These are phyloP conservation scores for Magnaporthiopsis rhizophila DNA, from an alignment of 2,329 filamentous ascomycete genomes.

Conservation along the genomic window DNA sequence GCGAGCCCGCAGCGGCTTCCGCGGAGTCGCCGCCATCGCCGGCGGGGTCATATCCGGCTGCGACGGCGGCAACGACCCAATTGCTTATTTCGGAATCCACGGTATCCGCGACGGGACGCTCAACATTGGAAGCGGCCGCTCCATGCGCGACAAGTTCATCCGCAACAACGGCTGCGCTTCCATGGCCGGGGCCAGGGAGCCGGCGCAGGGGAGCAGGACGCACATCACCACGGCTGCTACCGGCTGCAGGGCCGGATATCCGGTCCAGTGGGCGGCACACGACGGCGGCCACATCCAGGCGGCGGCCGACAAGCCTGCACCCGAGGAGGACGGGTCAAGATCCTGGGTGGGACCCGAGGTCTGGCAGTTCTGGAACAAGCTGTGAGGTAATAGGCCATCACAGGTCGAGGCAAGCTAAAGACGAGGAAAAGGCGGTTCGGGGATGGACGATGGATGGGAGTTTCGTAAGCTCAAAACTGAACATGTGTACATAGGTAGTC, in stretches of 20 bases:
- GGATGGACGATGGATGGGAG: too few relatives aligned
- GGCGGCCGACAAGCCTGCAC: background rate
- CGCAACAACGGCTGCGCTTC: conserved; percentile 26
- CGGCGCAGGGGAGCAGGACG: conserved; percentile 10
- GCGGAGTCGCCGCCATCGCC: conserved; percentile 22
- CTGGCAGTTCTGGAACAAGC: background rate
- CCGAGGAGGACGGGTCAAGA: background rate
- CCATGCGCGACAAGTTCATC: conserved; percentile 28
- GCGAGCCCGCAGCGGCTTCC: conserved; percentile 24
- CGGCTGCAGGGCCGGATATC: conserved; percentile 23
- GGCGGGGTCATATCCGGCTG: conserved; percentile 6
- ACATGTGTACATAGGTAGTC: too few relatives aligned
- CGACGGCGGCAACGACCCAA: conserved; percentile 1
- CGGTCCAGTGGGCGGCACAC: conserved; percentile 24
- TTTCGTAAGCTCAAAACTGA: too few relatives aligned
- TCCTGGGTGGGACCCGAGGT: background rate
- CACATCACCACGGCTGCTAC: conserved; percentile 16
- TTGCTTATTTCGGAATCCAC: conserved; percentile 5
- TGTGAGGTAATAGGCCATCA: background rate
- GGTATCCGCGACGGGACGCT: conserved; percentile 21
- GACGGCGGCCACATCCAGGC: conserved; percentile 20
- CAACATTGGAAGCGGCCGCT: conserved; percentile 21
- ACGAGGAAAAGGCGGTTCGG: too few relatives aligned
- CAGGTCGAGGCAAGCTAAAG: too few relatives aligned
- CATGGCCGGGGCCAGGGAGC: background rate